Percentiles rank a stretch among this genome's conserved stretches.
Evolutionary conservation across 176 grass and related monocot species (phyloP).

Genomic region (Saccharum officinarum): DNA sequence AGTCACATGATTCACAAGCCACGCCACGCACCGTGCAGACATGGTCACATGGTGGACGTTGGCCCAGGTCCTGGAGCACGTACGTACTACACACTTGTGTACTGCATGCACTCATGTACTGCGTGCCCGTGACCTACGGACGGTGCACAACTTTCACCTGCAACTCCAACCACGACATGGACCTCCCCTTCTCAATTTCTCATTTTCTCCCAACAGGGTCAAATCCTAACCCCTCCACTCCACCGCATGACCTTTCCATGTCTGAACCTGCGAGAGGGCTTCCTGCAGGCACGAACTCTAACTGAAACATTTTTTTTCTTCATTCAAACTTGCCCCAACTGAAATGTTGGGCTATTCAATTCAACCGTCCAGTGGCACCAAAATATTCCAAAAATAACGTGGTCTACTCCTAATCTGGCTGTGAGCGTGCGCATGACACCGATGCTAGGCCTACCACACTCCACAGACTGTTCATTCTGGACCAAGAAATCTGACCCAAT

Average conservation of each 20-base stretch:
- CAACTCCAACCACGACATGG: not conserved
- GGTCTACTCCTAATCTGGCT: slow-evolving; percentile 22
- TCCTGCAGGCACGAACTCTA: not conserved
- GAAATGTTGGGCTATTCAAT: not conserved
- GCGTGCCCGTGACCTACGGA: slow-evolving; percentile 10
- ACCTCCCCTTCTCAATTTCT: not conserved
- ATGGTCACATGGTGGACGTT: not conserved
- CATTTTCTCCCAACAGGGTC: not conserved
- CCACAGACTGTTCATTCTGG: not conserved
- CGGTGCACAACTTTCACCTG: not conserved
- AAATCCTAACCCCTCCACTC: not conserved
- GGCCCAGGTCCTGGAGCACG: not conserved
- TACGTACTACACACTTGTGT: not conserved
- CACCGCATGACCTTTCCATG: not conserved
- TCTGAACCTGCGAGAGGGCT: not conserved
- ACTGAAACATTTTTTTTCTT: not conserved
- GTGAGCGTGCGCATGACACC: not conserved
- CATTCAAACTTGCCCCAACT: not conserved
- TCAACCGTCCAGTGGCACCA: not conserved
- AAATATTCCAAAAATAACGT: not conserved
- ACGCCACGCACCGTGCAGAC: not conserved
- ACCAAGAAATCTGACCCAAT: not conserved
- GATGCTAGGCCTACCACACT: slow-evolving; percentile 2
- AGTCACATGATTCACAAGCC: not conserved
- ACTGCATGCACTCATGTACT: not conserved